Conservation (phyloP, 352 stramenopile species). For the Elongisporangium prolatum region DNA sequence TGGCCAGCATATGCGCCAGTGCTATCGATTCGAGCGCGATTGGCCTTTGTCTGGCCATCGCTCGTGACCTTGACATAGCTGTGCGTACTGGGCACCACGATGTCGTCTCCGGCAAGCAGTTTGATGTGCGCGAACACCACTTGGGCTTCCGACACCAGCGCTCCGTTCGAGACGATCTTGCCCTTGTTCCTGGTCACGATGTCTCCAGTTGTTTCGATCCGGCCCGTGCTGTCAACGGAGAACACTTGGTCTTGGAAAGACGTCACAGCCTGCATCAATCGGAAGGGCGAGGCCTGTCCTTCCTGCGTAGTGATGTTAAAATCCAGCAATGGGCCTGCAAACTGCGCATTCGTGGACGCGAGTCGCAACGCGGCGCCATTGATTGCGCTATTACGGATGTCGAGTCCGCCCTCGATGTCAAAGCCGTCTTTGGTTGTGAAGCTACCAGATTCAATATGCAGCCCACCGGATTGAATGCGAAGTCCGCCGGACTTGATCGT, state of each 20-base stretch:
- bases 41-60: conserved; percentile 31
- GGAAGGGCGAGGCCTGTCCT: conserved; percentile 25
- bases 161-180: conserved; percentile 40
- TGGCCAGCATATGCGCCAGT: conserved; percentile 43
- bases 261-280: conserved; percentile 39
- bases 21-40: conserved; percentile 36
- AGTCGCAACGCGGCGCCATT: conserved; percentile 45
- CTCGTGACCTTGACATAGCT: conserved; percentile 67
- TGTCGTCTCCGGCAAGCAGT: conserved; percentile 24
- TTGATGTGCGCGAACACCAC: conserved; percentile 42
- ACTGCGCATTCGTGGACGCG: conserved; percentile 38
- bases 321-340: conserved; percentile 43
- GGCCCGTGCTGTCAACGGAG: conserved; percentile 42
- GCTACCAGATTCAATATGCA: conserved; percentile 42
- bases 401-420: conserved; percentile 49
- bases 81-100: conserved; percentile 51
- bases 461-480: conserved; percentile 42
- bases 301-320: conserved; percentile 33
- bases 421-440: conserved; percentile 57
- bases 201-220: conserved; percentile 42
- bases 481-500: conserved; percentile 57
- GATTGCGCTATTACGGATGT: conserved; percentile 31
- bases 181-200: conserved; percentile 37
- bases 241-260: conserved; percentile 15
- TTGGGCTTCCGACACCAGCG: conserved; percentile 49